Base-by-base conservation (phyloP, 164 flowering plant species). In the Vitis amurensis region DNA sequence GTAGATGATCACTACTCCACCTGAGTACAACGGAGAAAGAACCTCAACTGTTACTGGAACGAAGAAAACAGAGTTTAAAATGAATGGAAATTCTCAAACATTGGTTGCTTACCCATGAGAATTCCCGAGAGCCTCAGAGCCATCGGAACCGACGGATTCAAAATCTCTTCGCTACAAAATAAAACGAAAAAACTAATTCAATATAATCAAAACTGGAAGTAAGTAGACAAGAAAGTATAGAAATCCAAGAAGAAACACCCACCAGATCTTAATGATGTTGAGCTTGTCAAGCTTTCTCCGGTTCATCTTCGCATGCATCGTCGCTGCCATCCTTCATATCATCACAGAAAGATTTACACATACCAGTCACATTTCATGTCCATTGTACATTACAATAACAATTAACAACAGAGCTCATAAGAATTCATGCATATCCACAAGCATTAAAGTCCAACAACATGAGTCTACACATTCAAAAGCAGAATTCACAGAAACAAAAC, bases 41-140 rank as follows among this genome's bases (percentile, higher is more conserved):
- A 37, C 19, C 61, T 55, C 29, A 66, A 23, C 17, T 31, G n/a
- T 0, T 48, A 15, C 59, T n/a, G 50, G 64, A 29, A 55, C 11
- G 44, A 10, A 50, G 27, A 58, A 60, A 17, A 13, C 31, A 58
- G 19, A 66, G 19, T 51, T 4, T 29, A 14, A 67, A 50, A 50
- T 15, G 51, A 70, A 68, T 11, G 56, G 8, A 58, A 17, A 55
- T 14, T 23, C 13, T 30, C 11, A 29, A 53, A 68, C 29, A 37
- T 4, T 15, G 64, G 29, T 17, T 11, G 57, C 51, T 57, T 78
- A 93, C 99, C 99, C 97, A 96, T 93, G 68, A 93, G 90, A 70
- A 96, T 96, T 50, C 98, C 97, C 7, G 97, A 93, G 53, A 96
- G 90, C 67, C 99, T 80, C 49, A 96, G 85, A 61, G 97, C 98